Evolutionary conservation across 768 basidiomycete species (phyloP), one percentile per base, ranked within the genome.

Genomic region (Saitozyma sp.): DNA sequence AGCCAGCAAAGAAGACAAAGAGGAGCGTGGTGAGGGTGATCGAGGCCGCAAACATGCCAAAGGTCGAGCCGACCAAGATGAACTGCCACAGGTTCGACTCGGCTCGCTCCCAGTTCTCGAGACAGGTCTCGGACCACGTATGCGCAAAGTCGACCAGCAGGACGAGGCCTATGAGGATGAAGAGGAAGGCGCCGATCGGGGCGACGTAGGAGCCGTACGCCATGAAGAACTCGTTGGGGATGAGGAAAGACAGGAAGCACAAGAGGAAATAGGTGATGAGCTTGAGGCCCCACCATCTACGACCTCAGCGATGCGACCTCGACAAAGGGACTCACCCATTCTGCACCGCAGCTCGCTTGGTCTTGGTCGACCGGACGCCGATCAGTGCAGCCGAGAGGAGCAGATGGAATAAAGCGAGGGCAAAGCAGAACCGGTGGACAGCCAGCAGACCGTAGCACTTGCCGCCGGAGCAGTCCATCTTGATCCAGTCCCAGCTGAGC

Each of bases 271-370:
- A 99, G 9, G 90, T 82, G 9, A 96, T 84, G 55, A 91, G 87
- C 77, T 99, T 99, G 2, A 93, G 95, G 20, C 96, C 96, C 96
- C 96, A 99, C 93, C 93, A 99, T 38, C 93, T 95, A 68, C 16
- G 14, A 54, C 1, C 7, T 17, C 4, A 60, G 40, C 17, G 17
- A 20, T 8, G 56, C 65, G n/a, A 9, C 19, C 50, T 39, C 19
- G 9, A 54, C 37, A 8, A 38, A n/a, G 16, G 10, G 6, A 67
- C 83, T 68, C 78, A 93, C 91, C 95, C 96, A 79, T 99, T 99
- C 83, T 99, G 96, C 61, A 99, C 87, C 16, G 92, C 89, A 1
- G 95, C 91, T 9, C 96, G 87, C 79, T 92, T 96, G 67, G 93
- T 89, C 61, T 87, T 86, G 8, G 96, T 98, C 72, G 94, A 89